These are phyloP conservation scores for Exophiala mesophila DNA, from an alignment of 2,329 filamentous ascomycete species.

Conservation along the genomic window DNA sequence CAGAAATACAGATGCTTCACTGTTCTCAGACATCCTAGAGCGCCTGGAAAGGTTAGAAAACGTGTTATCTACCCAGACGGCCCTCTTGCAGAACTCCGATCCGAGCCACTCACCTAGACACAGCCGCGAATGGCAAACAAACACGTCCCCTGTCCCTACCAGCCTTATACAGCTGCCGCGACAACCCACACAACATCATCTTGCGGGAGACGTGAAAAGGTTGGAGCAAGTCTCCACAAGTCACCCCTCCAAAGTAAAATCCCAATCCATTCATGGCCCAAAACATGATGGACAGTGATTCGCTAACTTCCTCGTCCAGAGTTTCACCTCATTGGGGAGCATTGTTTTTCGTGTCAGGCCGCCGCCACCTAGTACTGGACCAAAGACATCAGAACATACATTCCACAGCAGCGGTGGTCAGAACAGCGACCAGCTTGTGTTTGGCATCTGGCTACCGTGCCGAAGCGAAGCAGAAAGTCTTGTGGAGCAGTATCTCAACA, in stretches of 20 bases:
- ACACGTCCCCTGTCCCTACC: background rate
- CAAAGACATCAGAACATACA: background rate
- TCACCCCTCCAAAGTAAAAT: background rate
- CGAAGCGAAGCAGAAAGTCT: background rate
- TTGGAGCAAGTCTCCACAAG: background rate
- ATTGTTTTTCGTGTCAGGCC: background rate
- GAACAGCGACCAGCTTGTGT: background rate
- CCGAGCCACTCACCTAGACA: background rate
- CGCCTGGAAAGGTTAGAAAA: background rate
- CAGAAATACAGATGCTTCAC: background rate
- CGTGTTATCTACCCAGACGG: background rate
- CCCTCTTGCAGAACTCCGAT: background rate
- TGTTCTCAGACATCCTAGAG: background rate
- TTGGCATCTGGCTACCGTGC: background rate
- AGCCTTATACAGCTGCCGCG: background rate
- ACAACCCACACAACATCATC: background rate
- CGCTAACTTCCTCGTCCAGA: background rate
- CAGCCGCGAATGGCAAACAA: background rate
- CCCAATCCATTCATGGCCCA: background rate
- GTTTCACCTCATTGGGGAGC: background rate
- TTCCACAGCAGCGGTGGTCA: background rate
- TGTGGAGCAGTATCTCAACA: background rate
- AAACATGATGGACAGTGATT: background rate
- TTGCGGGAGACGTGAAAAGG: background rate
- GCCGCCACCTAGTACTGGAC: background rate